Conservation (phyloP, 1,284 basidiomycete genomes). For the Leccinum huronense region DNA sequence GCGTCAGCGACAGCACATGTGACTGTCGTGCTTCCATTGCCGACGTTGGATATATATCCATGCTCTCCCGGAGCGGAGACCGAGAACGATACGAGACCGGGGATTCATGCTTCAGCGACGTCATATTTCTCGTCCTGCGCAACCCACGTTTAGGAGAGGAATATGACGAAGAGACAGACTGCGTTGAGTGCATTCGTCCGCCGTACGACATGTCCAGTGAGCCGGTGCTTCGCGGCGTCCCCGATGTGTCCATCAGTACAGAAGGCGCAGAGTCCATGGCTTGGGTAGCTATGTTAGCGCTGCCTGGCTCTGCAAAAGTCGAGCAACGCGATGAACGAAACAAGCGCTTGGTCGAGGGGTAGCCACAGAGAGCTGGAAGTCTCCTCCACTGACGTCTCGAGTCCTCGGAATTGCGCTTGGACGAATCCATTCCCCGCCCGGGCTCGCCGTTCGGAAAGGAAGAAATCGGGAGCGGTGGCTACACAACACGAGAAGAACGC, state of each 20-base stretch:
- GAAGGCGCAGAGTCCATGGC: slow-evolving; percentile 24
- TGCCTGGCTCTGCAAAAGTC: slow-evolving; percentile 2
- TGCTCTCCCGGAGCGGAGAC: slow-evolving; percentile 27
- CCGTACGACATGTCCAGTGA: slow-evolving; percentile 21
- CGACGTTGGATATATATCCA: slow-evolving; percentile 23
- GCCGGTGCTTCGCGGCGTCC: slow-evolving; percentile 23
- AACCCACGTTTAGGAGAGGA: slow-evolving; percentile 35
- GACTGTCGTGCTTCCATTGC: slow-evolving; percentile 22
- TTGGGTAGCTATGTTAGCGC: slow-evolving; percentile 7
- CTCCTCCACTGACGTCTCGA: slow-evolving; percentile 18
- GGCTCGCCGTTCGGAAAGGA: slow-evolving; percentile 19
- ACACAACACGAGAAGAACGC: slow-evolving; percentile 16
- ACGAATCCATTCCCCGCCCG: slow-evolving; percentile 5
- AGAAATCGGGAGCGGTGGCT: slow-evolving; percentile 25
- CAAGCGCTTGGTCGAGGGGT: slow-evolving; percentile 13
- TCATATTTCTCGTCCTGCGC: slow-evolving; percentile 42
- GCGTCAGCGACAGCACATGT: slow-evolving; percentile 20
- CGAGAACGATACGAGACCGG: slow-evolving; percentile 40
- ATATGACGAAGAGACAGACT: slow-evolving; percentile 26
- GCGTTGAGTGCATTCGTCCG: slow-evolving; percentile 21
- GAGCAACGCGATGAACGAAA: slow-evolving; percentile 19
- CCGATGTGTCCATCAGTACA: slow-evolving; percentile 25
- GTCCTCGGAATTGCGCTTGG: slow-evolving; percentile 17
- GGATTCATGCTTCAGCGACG: slow-evolving; percentile 39
- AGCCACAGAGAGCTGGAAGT: slow-evolving; percentile 25